Conservation (phyloP, 176 grass and related monocot genomes). For the maize (Zea mays) region Zm-B73-REFERENCE-NAM-5.0 NC_050102.1:172448001-172448500, state of each 20-base stretch:
- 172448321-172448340: conserved; percentile 69
- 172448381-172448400: conserved; percentile 32
- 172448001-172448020: conserved; percentile 92
- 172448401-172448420: conserved; percentile 77
- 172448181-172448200: conserved; percentile 52
- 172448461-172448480: conserved; percentile 81
- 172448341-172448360: conserved; percentile 34
- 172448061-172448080: conserved; percentile 85
- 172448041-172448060: conserved; percentile 83
- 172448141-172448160: not conserved
- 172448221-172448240: conserved; percentile 74
- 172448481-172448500: conserved; percentile 68
- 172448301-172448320: conserved; percentile 71
- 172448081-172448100: conserved; percentile 85
- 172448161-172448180: conserved; percentile 26
- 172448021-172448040: conserved; percentile 82
- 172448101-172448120: conserved; percentile 44
- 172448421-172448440: conserved; percentile 74
- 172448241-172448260: conserved; percentile 77
- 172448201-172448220: conserved; percentile 80
- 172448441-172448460: conserved; percentile 81
- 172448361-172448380: conserved; percentile 16
- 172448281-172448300: conserved; percentile 69
- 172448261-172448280: conserved; percentile 83
- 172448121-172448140: conserved; percentile 19